Conservation (phyloP, 805 yeast species). For the Starmerella cellae region DNA sequence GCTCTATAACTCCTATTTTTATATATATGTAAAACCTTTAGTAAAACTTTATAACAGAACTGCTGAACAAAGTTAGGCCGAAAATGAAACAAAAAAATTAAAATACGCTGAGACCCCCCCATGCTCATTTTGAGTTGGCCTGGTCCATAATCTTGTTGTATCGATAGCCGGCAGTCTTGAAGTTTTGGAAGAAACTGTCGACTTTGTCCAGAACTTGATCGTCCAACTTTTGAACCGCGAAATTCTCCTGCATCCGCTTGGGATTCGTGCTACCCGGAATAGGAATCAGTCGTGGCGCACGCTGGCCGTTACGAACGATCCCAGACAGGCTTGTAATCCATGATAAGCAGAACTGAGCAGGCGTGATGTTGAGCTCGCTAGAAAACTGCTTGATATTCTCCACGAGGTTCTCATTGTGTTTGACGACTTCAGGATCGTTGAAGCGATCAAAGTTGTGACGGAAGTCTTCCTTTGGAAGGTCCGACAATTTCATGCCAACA, state of each 20-base stretch:
- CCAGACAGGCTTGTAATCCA: constrained; percentile 40
- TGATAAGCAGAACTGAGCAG: constrained; percentile 60
- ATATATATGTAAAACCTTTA: no score
- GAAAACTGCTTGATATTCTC: constrained; percentile 40
- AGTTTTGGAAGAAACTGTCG: constrained; percentile 32
- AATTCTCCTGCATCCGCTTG: constrained; percentile 50
- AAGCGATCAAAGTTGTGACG: constrained; percentile 44
- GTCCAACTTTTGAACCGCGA: constrained; percentile 33
- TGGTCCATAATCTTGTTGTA: constrained; percentile 27
- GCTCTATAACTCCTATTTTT: no score
- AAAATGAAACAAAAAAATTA: not conserved
- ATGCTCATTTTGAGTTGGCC: constrained; percentile 6
- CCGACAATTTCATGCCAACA: constrained; percentile 42
- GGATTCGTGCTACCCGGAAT: constrained; percentile 65
- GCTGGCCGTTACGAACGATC: constrained; percentile 14
- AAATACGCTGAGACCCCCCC: no score
- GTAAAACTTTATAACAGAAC: no score
- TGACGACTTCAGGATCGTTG: constrained; percentile 38
- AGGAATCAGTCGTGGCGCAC: constrained; percentile 49
- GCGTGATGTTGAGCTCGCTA: constrained; percentile 33
- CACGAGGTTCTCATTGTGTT: constrained; percentile 40
- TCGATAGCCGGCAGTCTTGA: constrained; percentile 45
- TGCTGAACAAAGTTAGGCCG: not conserved
- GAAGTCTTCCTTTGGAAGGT: constrained; percentile 45
- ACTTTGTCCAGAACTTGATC: constrained; percentile 47